Percentiles rank a stretch among this genome's conserved stretches.
These are phyloP conservation scores for Annona cherimola DNA, from an alignment of 164 flowering plant genomes.

Conservation along the genomic window DNA sequence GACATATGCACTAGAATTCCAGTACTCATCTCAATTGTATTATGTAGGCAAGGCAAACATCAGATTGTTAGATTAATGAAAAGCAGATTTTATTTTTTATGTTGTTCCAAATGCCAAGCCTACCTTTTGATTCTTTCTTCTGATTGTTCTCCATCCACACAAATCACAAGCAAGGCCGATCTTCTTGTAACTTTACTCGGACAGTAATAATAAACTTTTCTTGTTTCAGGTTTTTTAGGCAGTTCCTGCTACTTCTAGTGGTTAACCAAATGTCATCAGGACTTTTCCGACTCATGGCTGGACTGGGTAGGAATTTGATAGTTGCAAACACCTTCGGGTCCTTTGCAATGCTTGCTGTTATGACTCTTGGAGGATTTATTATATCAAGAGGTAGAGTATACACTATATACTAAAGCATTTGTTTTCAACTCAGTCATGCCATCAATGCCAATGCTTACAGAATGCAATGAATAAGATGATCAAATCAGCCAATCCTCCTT, in stretches of 20 bases:
- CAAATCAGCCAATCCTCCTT: no score
- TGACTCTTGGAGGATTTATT: conserved; percentile 42
- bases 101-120: background rate
- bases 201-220: background rate
- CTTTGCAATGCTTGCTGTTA: conserved; percentile 30
- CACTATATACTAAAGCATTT: background rate
- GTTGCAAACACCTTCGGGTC: conserved; percentile 47
- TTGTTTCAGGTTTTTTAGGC: conserved; percentile 42
- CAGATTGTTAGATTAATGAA: background rate
- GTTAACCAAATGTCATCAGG: conserved; percentile 47
- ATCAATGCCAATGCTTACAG: no score
- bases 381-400: conserved; percentile 33
- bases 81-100: background rate
- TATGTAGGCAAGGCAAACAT: background rate
- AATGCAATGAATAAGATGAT: no score
- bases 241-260: conserved; percentile 33
- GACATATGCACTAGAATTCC: background rate
- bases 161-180: background rate
- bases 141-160: background rate
- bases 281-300: conserved; percentile 39
- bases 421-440: no score
- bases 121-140: background rate
- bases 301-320: conserved; percentile 40
- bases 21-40: no score
- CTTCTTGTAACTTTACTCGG: background rate